phyloP scores from a whole-genome alignment of 2,329 filamentous ascomycete species.

The Colletotrichum filicis region DNA sequence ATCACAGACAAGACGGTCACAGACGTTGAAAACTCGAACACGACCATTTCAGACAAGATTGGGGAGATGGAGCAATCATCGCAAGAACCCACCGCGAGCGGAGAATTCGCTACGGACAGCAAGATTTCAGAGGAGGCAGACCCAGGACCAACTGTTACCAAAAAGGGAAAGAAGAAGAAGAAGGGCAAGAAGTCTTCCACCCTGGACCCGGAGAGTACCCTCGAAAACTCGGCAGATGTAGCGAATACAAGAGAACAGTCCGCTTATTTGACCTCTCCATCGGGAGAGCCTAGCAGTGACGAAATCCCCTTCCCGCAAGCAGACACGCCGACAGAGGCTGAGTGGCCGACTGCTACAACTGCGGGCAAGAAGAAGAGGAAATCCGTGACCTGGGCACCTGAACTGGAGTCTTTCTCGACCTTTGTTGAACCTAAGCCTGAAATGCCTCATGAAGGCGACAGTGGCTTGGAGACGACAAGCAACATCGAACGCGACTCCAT shows the following conservation, averaged over 20 bases:
- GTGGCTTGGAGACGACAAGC: not conserved
- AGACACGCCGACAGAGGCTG: constrained; percentile 20
- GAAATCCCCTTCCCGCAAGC: constrained; percentile 22
- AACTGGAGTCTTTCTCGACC: constrained; percentile 17
- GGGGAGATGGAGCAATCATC: constrained; percentile 26
- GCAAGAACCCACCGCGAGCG: constrained; percentile 22
- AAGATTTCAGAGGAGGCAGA: constrained; percentile 32
- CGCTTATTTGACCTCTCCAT: constrained; percentile 32
- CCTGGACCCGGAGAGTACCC: constrained; percentile 34
- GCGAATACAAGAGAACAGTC: constrained; percentile 36
- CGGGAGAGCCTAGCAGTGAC: constrained; percentile 33
- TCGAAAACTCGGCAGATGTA: constrained; percentile 33
- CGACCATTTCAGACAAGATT: constrained; percentile 17
- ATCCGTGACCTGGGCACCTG: constrained; percentile 33
- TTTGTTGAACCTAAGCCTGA: not conserved
- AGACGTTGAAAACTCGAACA: constrained; percentile 14
- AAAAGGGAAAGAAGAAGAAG: constrained; percentile 51
- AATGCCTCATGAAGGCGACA: not conserved
- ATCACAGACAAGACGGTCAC: not conserved
- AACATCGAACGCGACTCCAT: not conserved
- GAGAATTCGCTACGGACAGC: constrained; percentile 30
- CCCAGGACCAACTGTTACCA: constrained; percentile 42
- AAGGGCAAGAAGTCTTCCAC: constrained; percentile 43
- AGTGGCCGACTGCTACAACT: constrained; percentile 14
- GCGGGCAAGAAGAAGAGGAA: constrained; percentile 25